These are phyloP conservation scores for Solanum verrucosum DNA, from an alignment of 257 asterid species.

Conservation along the genomic window DNA sequence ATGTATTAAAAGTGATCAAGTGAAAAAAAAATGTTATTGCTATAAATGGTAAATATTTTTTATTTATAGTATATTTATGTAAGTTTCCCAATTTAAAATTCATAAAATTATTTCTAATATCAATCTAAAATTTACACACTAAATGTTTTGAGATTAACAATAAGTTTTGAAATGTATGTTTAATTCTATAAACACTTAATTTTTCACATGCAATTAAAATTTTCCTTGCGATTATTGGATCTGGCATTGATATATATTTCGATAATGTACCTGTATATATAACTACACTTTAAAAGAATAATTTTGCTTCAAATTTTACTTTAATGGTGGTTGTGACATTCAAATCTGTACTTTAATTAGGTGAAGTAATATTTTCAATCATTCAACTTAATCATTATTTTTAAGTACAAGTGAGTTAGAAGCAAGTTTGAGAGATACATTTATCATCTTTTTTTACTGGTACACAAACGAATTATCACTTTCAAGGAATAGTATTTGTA, in stretches of 20 bases:
- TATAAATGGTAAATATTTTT: too few species aligned
- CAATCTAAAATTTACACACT: background rate
- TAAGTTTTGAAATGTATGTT: background rate
- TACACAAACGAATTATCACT: background rate
- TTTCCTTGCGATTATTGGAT: background rate
- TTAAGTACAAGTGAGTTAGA: background rate
- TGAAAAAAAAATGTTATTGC: too few species aligned
- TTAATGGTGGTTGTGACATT: background rate
- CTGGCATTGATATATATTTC: background rate
- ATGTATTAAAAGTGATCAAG: too few species aligned
- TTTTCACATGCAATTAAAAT: background rate
- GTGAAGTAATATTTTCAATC: background rate
- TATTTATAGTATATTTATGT: too few species aligned
- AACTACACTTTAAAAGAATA: background rate
- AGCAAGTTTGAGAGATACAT: background rate
- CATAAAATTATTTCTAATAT: background rate
- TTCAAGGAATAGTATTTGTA: background rate
- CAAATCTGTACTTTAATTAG: background rate
- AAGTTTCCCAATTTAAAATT: too few species aligned
- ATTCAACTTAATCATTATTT: background rate
- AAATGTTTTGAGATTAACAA: background rate
- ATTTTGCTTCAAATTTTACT: background rate
- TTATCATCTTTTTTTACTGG: background rate
- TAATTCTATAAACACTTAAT: background rate
- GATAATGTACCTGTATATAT: background rate